Evolutionary conservation across 192 early-diverging fungal species (phyloP).

Genomic region (Coemansia asiatica): DNA sequence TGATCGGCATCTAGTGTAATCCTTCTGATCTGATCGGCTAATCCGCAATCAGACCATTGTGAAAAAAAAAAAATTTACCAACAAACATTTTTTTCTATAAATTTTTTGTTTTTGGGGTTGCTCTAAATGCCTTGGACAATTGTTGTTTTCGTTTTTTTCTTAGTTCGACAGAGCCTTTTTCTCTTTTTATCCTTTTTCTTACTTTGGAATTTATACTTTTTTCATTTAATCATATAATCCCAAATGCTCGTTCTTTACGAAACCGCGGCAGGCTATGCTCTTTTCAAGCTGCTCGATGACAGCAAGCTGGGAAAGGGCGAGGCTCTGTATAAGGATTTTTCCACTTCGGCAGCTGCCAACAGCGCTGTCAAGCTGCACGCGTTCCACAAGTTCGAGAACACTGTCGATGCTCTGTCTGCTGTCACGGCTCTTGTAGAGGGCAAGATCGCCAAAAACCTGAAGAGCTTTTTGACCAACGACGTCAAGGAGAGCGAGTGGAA

Average conservation of each 20-base stretch:
- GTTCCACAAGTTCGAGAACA: slow-evolving; percentile 98
- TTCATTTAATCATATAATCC: background rate
- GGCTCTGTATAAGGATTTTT: slow-evolving; percentile 84
- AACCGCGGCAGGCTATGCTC: slow-evolving; percentile 94
- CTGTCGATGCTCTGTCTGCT: slow-evolving; percentile 92
- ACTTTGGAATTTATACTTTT: background rate
- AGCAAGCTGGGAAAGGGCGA: slow-evolving; percentile 86
- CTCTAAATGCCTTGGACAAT: no score
- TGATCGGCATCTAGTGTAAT: background rate
- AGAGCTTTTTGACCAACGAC: slow-evolving; percentile 84
- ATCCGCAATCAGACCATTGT: slow-evolving; percentile 22
- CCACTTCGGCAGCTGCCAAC: slow-evolving; percentile 83
- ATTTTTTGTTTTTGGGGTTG: slow-evolving; percentile 4
- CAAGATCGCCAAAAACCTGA: slow-evolving; percentile 93
- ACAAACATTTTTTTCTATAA: slow-evolving; percentile 9
- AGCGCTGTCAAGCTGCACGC: slow-evolving; percentile 92
- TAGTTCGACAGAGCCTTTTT: background rate
- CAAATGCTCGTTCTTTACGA: slow-evolving; percentile 96
- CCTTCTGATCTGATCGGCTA: slow-evolving; percentile 22
- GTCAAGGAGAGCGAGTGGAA: slow-evolving; percentile 85
- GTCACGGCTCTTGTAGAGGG: slow-evolving; percentile 96
- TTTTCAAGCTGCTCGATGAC: slow-evolving; percentile 94
- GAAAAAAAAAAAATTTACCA: background rate
- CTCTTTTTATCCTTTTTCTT: slow-evolving; percentile 1
- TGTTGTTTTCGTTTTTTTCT: background rate